phyloP scores from a whole-genome alignment of 176 grass and related monocot genomes.

The Chloris gayana region DNA sequence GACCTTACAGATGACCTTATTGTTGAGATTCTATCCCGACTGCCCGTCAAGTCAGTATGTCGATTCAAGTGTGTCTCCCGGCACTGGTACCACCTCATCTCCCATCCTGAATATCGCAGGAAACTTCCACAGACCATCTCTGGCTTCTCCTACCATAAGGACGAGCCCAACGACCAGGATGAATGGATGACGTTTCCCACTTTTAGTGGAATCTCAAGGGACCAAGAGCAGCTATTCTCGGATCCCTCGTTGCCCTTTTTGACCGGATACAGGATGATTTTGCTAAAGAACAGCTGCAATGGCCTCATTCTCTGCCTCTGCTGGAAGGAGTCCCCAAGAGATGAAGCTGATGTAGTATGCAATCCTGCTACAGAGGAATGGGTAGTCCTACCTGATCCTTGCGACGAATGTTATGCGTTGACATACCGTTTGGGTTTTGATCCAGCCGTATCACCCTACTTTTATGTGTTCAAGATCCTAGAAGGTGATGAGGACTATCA shows the following conservation, averaged over 20 bases:
- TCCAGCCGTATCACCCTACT: no score
- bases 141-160: neutral
- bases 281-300: neutral
- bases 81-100: neutral
- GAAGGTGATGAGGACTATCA: no score
- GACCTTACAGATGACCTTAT: neutral
- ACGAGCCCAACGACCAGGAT: neutral
- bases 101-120: neutral
- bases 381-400: constrained; percentile 4
- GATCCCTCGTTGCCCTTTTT: neutral
- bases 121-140: neutral
- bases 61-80: neutral
- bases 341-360: neutral
- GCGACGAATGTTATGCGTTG: neutral
- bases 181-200: neutral
- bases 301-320: neutral
- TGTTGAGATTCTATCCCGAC: neutral
- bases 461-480: no score
- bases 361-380: neutral
- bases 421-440: no score
- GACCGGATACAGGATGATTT: neutral
- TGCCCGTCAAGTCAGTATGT: neutral
- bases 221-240: neutral
- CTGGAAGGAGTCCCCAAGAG: neutral
- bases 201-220: neutral